phyloP scores from a whole-genome alignment of 495 filamentous ascomycete species.

The Neurospora sp. region DNA sequence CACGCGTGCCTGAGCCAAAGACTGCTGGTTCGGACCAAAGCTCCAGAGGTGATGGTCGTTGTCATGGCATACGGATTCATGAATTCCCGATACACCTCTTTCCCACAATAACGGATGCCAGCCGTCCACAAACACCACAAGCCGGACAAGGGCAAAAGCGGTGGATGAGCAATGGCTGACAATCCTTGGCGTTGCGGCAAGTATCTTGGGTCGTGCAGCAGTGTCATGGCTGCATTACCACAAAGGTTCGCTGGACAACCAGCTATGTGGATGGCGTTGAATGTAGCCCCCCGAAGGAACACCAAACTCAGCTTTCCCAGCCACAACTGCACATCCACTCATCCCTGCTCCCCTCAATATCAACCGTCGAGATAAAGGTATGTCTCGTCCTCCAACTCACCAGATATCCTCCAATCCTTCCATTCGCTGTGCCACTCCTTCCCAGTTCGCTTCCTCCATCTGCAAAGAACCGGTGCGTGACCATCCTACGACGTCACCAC shows the following conservation, averaged over 20 bases:
- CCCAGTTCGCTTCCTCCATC: neutral
- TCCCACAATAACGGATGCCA: neutral
- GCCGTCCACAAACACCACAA: neutral
- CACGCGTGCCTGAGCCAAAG: neutral
- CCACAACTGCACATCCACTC: neutral
- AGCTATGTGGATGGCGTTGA: neutral
- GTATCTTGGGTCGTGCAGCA: neutral
- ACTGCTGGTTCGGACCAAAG: neutral
- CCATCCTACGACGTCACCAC: neutral
- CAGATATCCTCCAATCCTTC: neutral
- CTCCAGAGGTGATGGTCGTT: neutral
- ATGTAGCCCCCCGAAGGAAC: neutral
- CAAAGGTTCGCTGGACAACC: neutral
- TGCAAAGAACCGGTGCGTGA: neutral
- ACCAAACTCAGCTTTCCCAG: neutral
- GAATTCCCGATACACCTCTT: neutral
- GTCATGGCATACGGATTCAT: neutral
- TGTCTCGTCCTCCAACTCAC: neutral
- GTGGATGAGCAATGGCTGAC: neutral
- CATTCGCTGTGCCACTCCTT: neutral
- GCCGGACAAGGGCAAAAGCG: neutral
- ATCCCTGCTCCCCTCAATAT: neutral
- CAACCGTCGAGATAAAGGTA: neutral
- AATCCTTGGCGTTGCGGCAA: neutral
- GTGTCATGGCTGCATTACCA: neutral